Evolutionary conservation across 2,329 filamentous ascomycete genomes (phyloP).

Genomic region (Microsporum canis): DNA sequence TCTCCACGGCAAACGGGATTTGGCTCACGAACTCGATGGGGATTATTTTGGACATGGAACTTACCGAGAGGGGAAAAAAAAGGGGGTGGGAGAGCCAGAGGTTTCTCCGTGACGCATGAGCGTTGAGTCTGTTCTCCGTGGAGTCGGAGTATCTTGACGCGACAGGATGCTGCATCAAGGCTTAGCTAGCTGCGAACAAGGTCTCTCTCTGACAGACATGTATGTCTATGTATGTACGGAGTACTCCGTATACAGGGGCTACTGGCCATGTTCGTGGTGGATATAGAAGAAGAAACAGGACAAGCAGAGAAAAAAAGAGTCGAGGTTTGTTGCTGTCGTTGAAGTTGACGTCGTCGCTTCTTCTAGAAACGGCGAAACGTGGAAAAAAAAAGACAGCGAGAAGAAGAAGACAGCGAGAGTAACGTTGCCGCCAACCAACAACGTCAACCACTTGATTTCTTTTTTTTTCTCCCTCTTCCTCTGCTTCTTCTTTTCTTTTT

Average conservation of each 20-base stretch:
- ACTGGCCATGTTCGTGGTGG: neutral
- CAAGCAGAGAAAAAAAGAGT: neutral
- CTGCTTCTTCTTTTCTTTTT: neutral
- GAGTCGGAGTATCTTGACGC: conserved; percentile 2
- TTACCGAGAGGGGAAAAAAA: neutral
- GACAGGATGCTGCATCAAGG: conserved; percentile 3
- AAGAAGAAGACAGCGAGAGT: neutral
- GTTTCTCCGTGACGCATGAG: neutral
- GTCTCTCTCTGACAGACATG: neutral
- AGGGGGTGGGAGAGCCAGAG: neutral
- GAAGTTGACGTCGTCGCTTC: neutral
- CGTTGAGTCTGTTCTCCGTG: neutral
- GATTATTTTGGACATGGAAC: neutral
- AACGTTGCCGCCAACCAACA: neutral
- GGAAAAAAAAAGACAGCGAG: neutral
- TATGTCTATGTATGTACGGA: too few species aligned
- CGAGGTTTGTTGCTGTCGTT: neutral
- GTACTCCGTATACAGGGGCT: neutral
- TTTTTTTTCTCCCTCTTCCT: neutral
- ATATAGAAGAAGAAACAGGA: neutral
- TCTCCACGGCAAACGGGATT: neutral
- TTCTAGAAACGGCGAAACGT: conserved; percentile 1
- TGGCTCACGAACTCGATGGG: neutral
- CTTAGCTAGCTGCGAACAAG: neutral
- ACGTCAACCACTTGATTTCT: neutral